Evolutionary conservation across 306 rosid genomes (phyloP).

Genomic region (Lathyrus sativus): DNA sequence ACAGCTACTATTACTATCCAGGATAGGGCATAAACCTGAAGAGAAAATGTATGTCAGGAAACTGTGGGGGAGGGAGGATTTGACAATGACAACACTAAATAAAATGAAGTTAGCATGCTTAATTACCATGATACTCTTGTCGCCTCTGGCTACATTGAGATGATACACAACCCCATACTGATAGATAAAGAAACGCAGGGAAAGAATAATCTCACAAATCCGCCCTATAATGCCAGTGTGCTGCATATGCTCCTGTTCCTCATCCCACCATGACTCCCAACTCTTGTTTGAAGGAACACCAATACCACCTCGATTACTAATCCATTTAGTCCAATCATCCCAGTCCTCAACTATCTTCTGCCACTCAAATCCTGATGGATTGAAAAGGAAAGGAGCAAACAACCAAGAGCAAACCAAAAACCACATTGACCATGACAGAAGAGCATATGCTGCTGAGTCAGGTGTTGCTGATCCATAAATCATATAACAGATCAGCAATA

Average conservation of each 20-base stretch:
- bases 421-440: conserved; percentile 85
- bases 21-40: conserved; percentile 89
- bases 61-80: neutral
- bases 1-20: conserved; percentile 92
- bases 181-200: conserved; percentile 78
- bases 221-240: conserved; percentile 71
- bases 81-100: conserved; percentile 32
- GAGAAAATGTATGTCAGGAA: conserved; percentile 39
- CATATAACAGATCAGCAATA: conserved; percentile 68
- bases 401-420: conserved; percentile 78
- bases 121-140: conserved; percentile 75
- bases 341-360: conserved; percentile 99
- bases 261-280: conserved; percentile 99
- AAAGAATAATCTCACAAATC: conserved; percentile 67
- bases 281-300: conserved; percentile 94
- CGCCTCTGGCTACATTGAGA: conserved; percentile 68
- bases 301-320: conserved; percentile 78
- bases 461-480: conserved; percentile 69
- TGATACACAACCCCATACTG: conserved; percentile 96
- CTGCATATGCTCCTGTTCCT: conserved; percentile 94
- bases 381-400: conserved; percentile 92
- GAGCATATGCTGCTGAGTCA: conserved; percentile 43
- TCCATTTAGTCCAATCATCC: conserved; percentile 98
- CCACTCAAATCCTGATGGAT: conserved; percentile 99
- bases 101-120: conserved; percentile 29